Conservation (phyloP, 2,329 filamentous ascomycete genomes). For the Rutstroemia sydowiana region DNA sequence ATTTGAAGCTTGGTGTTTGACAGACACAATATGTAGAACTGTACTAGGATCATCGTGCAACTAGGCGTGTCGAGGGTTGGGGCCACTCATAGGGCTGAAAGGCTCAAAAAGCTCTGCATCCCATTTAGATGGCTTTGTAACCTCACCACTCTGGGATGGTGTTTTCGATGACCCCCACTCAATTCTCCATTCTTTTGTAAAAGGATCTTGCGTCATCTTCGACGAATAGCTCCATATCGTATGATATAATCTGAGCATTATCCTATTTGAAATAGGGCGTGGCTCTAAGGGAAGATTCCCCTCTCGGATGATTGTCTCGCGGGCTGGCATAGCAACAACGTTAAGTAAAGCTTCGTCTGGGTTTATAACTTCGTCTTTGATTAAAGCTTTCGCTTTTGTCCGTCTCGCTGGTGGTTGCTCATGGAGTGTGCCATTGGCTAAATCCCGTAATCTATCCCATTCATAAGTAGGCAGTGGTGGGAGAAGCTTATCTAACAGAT, state of each 20-base stretch:
- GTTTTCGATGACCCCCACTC: slow-evolving; percentile 39
- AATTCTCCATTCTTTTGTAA: slow-evolving; percentile 30
- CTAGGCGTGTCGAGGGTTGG: neutral
- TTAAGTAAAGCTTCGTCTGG: neutral
- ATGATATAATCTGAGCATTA: slow-evolving; percentile 42
- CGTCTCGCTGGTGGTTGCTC: slow-evolving; percentile 15
- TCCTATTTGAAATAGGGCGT: too few relatives aligned
- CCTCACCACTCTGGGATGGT: slow-evolving; percentile 28
- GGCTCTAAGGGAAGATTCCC: too few relatives aligned
- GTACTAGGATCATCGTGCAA: too few relatives aligned
- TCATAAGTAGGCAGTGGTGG: slow-evolving; percentile 48
- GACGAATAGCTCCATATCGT: slow-evolving; percentile 39
- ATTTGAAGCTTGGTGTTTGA: too few relatives aligned
- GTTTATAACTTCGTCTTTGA: neutral
- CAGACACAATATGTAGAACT: too few relatives aligned
- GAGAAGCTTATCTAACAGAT: slow-evolving; percentile 38
- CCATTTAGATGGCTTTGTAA: slow-evolving; percentile 18
- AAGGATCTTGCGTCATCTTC: slow-evolving; percentile 32
- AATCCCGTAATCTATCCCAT: slow-evolving; percentile 46
- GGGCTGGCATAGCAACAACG: neutral
- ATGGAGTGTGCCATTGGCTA: slow-evolving; percentile 34
- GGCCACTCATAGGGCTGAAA: neutral
- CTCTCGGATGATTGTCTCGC: neutral
- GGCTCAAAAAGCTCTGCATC: slow-evolving; percentile 43
- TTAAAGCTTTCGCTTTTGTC: slow-evolving; percentile 11